Base-by-base conservation (phyloP, 192 early-diverging fungal species). In the Backusella morwellensis region DNA sequence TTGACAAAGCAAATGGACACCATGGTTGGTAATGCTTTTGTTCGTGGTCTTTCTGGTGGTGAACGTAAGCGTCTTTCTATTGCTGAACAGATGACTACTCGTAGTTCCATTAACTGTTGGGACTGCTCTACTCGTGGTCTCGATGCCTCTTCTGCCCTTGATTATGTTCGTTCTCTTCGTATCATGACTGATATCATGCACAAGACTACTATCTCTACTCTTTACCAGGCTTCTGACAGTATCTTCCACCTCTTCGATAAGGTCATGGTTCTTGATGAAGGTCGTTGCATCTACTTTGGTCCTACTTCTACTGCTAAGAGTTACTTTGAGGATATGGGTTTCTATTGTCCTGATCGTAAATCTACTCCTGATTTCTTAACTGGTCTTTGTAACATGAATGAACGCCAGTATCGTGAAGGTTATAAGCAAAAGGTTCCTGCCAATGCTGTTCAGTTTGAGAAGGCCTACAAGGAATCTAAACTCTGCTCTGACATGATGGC, bases 131-230 rank as follows among this genome's bases (percentile, higher is more conserved):
- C 94, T 8, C 86, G 87, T 44, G 94, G 94, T 67, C 85, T 95
- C 70, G 94, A 95, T 82, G 89, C 92, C n/a, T 92, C 91, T 72
- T 92, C 91, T 6, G 91, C 94, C 59, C 85, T 95, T 8, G 93
- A 95, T 75, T 95, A 92, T 77, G 88, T 90, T 47, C 86, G 89
- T 70, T 91, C 87, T 29, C 87, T 95, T 63, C 91, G 94, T 56
- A 89, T 93, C 50, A 87, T 86, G 84, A 87, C 91, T 40, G 91
- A 94, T 72, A 86, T 92, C 34, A 72, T 91, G 54, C 83, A 89
- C 44, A 90, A 91, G 74, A 84, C 91, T 11, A 87, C 87, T 1
- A 70, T 93, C 17, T 88, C 87, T 11, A 89, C 89, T 29, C 85
- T 91, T 56, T 91, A 91, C 84, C 94, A 96, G 80, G 92, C 93